Evolutionary conservation across 805 yeast genomes (phyloP).

Genomic region (Zygosaccharomyces gambellarensis): DNA sequence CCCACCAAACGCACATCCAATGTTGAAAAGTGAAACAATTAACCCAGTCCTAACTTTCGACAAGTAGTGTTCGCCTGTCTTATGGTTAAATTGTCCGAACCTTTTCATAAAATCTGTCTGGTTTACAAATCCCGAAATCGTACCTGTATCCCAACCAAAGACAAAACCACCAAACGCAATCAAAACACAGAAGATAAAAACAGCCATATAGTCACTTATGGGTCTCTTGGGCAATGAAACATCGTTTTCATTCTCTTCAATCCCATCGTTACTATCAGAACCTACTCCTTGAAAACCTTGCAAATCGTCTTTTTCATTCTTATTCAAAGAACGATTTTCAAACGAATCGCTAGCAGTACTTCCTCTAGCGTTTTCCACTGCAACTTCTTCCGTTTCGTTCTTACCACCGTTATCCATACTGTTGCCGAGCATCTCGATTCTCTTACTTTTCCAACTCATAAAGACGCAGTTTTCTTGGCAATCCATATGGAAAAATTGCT

Average conservation of each 20-base stretch:
- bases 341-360: not conserved
- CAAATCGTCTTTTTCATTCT: not conserved
- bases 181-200: slow-evolving; percentile 34
- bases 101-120: slow-evolving; percentile 30
- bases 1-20: slow-evolving; percentile 77
- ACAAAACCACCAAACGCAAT: slow-evolving; percentile 76
- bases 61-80: slow-evolving; percentile 20
- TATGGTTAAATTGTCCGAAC: slow-evolving; percentile 20
- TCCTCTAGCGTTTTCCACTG: not conserved
- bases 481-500: not conserved
- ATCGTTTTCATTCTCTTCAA: slow-evolving; percentile 5
- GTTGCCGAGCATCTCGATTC: not conserved
- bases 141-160: slow-evolving; percentile 79
- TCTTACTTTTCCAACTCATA: not conserved
- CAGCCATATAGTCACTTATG: slow-evolving; percentile 27
- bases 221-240: slow-evolving; percentile 16
- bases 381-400: not conserved
- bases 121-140: slow-evolving; percentile 68
- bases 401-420: not conserved
- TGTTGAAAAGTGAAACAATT: slow-evolving; percentile 50
- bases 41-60: slow-evolving; percentile 29
- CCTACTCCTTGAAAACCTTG: not conserved
- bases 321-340: not conserved
- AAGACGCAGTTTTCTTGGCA: not conserved
- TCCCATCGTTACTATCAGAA: not conserved